phyloP scores from a whole-genome alignment of 805 yeast genomes.

The Saturnispora dispora region DNA sequence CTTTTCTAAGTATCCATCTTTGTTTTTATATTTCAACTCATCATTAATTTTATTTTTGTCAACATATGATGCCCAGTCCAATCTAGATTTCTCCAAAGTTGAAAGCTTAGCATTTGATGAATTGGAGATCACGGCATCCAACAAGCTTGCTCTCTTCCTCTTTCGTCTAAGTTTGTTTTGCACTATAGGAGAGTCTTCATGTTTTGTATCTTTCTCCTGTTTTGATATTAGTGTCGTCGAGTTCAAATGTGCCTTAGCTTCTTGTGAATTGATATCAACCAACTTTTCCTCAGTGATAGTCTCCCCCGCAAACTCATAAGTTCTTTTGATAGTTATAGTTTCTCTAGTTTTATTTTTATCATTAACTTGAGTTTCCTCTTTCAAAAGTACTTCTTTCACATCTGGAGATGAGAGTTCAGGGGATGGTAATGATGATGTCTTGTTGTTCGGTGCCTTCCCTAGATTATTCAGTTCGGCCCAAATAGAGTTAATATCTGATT shows the following conservation, averaged over 20 bases:
- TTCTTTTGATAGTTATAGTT: conserved; percentile 60
- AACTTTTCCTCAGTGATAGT: conserved; percentile 64
- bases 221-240: conserved; percentile 30
- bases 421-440: not conserved
- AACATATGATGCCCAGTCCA: conserved; percentile 94
- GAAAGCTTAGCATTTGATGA: conserved; percentile 72
- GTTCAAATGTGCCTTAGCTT: conserved; percentile 72
- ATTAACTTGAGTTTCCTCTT: not conserved
- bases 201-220: not conserved
- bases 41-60: conserved; percentile 78
- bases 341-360: conserved; percentile 22
- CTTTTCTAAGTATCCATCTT: conserved; percentile 83
- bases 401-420: not conserved
- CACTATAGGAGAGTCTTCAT: not conserved
- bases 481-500: conserved; percentile 38
- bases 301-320: conserved; percentile 87
- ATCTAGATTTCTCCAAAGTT: conserved; percentile 83
- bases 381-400: not conserved
- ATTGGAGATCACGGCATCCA: conserved; percentile 66
- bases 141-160: conserved; percentile 62
- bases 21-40: conserved; percentile 71
- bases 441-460: not conserved
- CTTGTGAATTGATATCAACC: conserved; percentile 74
- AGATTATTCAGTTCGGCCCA: conserved; percentile 44
- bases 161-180: conserved; percentile 24